Conservation (phyloP, 108 stramenopile species). For the Skeletonema marinoi region DNA sequence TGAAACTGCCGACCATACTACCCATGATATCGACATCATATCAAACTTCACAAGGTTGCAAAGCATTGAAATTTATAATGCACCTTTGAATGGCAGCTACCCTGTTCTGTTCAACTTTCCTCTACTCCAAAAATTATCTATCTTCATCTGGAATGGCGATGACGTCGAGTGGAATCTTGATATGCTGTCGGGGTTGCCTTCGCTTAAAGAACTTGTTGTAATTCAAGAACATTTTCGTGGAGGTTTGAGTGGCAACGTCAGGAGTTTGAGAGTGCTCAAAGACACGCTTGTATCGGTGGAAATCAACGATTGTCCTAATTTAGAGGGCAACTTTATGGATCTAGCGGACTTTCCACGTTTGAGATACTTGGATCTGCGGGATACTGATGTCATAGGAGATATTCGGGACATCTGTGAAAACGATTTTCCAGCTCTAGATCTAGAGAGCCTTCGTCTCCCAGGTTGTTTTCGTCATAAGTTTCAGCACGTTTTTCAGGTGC, state of each 20-base stretch:
- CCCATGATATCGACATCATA: slow-evolving; percentile 8
- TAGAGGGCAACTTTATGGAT: slow-evolving; percentile 2
- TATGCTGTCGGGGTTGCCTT: too few relatives aligned
- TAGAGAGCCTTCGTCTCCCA: background rate
- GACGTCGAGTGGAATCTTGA: too few relatives aligned
- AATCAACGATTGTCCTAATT: background rate
- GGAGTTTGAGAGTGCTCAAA: background rate
- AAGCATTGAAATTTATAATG: background rate
- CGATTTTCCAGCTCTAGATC: too few relatives aligned
- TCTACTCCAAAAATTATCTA: too few relatives aligned
- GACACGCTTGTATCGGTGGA: too few relatives aligned
- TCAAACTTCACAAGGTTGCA: background rate
- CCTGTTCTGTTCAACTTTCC: background rate
- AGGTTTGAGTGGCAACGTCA: background rate
- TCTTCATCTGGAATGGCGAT: background rate
- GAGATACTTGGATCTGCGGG: background rate
- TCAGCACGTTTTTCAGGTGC: background rate
- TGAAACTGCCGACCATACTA: background rate
- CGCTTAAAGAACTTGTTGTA: too few relatives aligned
- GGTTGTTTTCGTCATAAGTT: background rate
- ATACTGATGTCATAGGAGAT: background rate
- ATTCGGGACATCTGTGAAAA: too few relatives aligned
- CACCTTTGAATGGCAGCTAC: background rate
- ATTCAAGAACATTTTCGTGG: too few relatives aligned
- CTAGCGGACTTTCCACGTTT: slow-evolving; percentile 8